phyloP scores from a whole-genome alignment of 2,329 filamentous ascomycete genomes.

The Microdochium nivale region DNA sequence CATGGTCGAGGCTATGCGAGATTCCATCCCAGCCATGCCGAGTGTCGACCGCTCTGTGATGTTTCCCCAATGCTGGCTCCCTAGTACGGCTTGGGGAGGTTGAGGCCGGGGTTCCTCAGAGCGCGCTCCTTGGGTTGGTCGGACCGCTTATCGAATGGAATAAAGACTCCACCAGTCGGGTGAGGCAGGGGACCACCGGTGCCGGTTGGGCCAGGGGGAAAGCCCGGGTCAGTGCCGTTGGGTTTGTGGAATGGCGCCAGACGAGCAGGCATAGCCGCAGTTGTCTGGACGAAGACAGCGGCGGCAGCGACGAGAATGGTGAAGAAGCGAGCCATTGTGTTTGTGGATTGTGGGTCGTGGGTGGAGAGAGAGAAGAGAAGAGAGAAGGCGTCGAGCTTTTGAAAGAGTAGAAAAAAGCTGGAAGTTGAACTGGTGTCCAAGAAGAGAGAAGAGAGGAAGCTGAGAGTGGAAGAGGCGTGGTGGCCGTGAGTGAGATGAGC shows the following conservation, averaged over 20 bases:
- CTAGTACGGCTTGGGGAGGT: not conserved
- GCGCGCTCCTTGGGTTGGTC: not conserved
- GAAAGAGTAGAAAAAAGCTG: too few relatives aligned
- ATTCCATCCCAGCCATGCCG: not conserved
- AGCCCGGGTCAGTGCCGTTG: not conserved
- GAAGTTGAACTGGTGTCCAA: not conserved
- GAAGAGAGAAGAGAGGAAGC: not conserved
- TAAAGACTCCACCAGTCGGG: not conserved
- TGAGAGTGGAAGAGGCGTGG: not conserved
- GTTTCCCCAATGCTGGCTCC: not conserved
- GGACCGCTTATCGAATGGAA: not conserved
- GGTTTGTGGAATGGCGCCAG: not conserved
- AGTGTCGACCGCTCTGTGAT: not conserved
- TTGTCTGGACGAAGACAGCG: constrained; percentile 14
- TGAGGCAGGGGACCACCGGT: not conserved
- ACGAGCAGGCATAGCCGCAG: constrained; percentile 6
- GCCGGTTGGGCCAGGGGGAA: not conserved
- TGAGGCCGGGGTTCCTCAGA: not conserved
- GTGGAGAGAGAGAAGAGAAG: too few relatives aligned
- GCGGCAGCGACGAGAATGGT: constrained; percentile 15
- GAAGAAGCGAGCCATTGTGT: constrained; percentile 19
- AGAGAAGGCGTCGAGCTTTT: too few relatives aligned
- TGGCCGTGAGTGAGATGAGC: not conserved
- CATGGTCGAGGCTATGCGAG: not conserved
- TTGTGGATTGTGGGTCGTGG: constrained; percentile 1